Conservation (phyloP, 495 filamentous ascomycete species). For the Bryoglossum gracile region DNA sequence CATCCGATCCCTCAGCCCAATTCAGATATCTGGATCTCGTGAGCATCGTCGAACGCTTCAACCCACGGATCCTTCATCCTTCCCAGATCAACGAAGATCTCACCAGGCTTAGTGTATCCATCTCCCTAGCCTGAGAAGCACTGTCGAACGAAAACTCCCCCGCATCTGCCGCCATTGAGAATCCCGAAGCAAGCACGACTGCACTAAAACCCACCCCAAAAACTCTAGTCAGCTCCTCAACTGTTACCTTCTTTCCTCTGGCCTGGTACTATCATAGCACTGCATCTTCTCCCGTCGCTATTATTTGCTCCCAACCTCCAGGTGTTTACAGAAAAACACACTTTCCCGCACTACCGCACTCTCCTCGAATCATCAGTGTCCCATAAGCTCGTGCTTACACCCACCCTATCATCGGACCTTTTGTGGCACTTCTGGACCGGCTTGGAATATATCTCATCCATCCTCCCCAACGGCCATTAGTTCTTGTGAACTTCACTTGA, state of each 20-base stretch:
- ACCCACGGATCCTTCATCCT: neutral
- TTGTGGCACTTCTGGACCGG: too few species aligned
- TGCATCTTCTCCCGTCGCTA: neutral
- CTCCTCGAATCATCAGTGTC: too few species aligned
- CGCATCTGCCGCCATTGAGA: conserved; percentile 7
- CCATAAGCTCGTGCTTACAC: too few species aligned
- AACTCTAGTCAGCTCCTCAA: conserved; percentile 4
- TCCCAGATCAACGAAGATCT: neutral
- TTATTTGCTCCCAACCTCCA: neutral
- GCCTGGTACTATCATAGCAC: neutral
- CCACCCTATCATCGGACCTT: too few species aligned
- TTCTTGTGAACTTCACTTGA: too few species aligned
- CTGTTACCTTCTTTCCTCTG: neutral
- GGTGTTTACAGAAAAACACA: neutral
- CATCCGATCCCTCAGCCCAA: too few species aligned
- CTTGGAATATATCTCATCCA: too few species aligned
- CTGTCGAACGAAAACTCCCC: neutral
- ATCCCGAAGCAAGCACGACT: neutral
- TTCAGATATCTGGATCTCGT: neutral
- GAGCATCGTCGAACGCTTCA: neutral
- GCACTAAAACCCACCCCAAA: conserved; percentile 1
- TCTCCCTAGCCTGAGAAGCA: neutral
- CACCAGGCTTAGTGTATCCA: neutral
- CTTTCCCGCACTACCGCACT: too few species aligned
- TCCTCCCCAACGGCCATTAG: too few species aligned